Conservation (phyloP, 2,329 filamentous ascomycete genomes). For the Escovopsis sp. region DNA sequence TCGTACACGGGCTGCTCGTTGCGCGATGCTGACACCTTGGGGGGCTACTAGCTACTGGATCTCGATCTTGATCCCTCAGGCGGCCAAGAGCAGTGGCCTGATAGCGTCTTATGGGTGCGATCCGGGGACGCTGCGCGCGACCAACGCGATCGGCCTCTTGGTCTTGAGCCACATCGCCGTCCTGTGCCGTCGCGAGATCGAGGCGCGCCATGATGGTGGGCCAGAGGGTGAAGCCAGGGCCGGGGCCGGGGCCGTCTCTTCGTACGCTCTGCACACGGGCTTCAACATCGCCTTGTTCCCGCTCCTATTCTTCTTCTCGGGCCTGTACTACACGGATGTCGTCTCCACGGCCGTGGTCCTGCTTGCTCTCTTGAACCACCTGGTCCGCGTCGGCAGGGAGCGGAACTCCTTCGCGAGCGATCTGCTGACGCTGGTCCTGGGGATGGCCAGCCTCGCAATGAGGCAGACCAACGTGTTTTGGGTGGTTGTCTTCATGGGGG, state of each 20-base stretch:
- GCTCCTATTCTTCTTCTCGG: constrained; percentile 89
- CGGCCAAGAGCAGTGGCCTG: constrained; percentile 6
- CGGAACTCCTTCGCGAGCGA: constrained; percentile 23
- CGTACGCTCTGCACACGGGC: constrained; percentile 43
- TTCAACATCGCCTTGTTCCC: constrained; percentile 78
- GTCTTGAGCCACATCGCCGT: constrained; percentile 31
- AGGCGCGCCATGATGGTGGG: constrained; percentile 23
- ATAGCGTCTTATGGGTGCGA: constrained; percentile 13
- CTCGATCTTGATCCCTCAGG: constrained; percentile 19
- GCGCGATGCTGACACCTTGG: background rate
- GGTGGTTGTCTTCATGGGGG: constrained; percentile 66
- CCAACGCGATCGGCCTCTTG: constrained; percentile 28
- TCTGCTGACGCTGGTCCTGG: constrained; percentile 36
- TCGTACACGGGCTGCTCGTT: too few species aligned
- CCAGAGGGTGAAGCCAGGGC: constrained; percentile 3
- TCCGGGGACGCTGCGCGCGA: constrained; percentile 26
- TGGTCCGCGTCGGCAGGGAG: constrained; percentile 26
- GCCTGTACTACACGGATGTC: constrained; percentile 88
- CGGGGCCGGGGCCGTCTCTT: constrained; percentile 15
- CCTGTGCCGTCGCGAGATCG: constrained; percentile 37
- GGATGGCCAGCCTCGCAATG: constrained; percentile 56
- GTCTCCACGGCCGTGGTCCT: constrained; percentile 66
- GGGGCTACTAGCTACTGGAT: constrained; percentile 27
- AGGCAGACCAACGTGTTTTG: constrained; percentile 96
- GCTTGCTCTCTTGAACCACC: constrained; percentile 46